Percentiles rank a stretch among this genome's conserved stretches.
phyloP scores from a whole-genome alignment of 2,329 filamentous ascomycete species.

The Fusarium brevicatenulatum region DNA sequence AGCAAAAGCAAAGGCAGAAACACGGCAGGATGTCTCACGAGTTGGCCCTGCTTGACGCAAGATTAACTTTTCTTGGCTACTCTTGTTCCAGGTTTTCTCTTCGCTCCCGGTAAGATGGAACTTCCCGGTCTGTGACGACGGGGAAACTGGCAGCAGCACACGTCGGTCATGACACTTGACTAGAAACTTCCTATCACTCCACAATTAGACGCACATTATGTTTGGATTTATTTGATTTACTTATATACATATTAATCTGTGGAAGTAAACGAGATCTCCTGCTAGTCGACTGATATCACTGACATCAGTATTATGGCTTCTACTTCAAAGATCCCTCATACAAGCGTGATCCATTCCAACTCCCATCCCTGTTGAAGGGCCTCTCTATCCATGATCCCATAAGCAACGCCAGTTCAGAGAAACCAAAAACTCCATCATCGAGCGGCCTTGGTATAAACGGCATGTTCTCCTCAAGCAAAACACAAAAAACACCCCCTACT shows the following conservation, averaged over 20 bases:
- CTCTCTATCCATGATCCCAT: background rate
- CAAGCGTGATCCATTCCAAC: slow-evolving; percentile 16
- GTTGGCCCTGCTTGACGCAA: background rate
- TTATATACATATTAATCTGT: no score
- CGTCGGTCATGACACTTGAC: no score
- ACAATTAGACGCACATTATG: no score
- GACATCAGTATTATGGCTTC: background rate
- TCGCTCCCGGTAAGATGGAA: background rate
- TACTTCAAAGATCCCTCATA: slow-evolving; percentile 16
- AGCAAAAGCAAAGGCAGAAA: background rate
- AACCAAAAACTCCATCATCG: background rate
- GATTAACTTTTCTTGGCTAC: background rate
- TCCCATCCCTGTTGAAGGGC: background rate
- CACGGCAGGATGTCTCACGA: background rate
- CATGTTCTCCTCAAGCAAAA: background rate
- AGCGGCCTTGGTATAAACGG: background rate
- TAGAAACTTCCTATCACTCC: no score
- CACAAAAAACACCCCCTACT: background rate
- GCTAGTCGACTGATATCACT: rapidly evolving
- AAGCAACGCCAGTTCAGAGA: background rate
- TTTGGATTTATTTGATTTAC: no score
- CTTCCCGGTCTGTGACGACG: rapidly evolving
- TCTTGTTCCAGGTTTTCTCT: background rate
- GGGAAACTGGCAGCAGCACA: background rate
- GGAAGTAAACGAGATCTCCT: background rate